These are phyloP conservation scores for Rhodotorula sp. DNA, from an alignment of 1,284 basidiomycete species.

Conservation along the genomic window DNA sequence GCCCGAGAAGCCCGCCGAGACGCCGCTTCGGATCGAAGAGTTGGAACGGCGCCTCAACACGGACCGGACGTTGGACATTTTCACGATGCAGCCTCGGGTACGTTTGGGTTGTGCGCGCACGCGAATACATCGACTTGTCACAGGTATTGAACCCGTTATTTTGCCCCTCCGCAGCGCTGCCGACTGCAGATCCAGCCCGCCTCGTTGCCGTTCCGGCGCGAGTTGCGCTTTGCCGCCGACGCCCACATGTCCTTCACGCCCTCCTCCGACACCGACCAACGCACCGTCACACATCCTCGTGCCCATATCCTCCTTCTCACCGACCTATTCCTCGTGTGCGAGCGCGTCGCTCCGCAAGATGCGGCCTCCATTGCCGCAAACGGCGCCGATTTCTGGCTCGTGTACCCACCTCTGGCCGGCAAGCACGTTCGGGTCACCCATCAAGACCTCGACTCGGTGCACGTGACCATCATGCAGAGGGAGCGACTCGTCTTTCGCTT, in stretches of 20 bases:
- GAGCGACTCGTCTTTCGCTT: slow-evolving; percentile 67
- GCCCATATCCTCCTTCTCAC: slow-evolving; percentile 88
- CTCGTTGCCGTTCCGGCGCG: slow-evolving; percentile 72
- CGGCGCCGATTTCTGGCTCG: slow-evolving; percentile 83
- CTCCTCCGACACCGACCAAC: slow-evolving; percentile 59
- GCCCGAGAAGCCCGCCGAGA: neutral
- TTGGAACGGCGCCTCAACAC: slow-evolving; percentile 79
- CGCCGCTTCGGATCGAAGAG: slow-evolving; percentile 51
- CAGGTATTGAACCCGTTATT: no score
- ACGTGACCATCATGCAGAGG: slow-evolving; percentile 82
- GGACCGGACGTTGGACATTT: slow-evolving; percentile 82
- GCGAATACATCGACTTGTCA: no score
- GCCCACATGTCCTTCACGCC: slow-evolving; percentile 77
- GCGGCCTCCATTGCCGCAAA: neutral
- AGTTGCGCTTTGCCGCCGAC: slow-evolving; percentile 71
- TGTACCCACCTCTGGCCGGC: slow-evolving; percentile 92
- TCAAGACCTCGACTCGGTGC: slow-evolving; percentile 62
- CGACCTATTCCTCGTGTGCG: slow-evolving; percentile 79
- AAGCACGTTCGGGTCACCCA: slow-evolving; percentile 65
- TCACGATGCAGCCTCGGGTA: slow-evolving; percentile 92
- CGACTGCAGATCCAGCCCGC: slow-evolving; percentile 86
- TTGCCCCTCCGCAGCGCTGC: slow-evolving; percentile 65
- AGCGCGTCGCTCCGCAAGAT: slow-evolving; percentile 37
- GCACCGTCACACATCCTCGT: slow-evolving; percentile 68
- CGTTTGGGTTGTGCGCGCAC: slow-evolving; percentile 42